Evolutionary conservation across 2,329 filamentous ascomycete species (phyloP).

Genomic region (Trichocomaceae sp.): DNA sequence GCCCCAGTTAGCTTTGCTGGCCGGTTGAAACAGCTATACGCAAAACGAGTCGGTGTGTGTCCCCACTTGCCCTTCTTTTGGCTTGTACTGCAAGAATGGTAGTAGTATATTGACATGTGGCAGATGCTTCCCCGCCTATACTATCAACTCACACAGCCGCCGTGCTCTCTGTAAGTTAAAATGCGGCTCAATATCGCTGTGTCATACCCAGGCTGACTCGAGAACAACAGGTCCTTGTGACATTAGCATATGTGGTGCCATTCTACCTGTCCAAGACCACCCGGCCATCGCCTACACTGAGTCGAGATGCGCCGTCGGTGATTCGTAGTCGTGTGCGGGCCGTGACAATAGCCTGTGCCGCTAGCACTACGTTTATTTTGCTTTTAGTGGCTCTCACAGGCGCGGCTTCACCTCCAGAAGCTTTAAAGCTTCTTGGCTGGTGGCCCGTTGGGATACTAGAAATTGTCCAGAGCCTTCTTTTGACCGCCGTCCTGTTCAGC

Average conservation of each 20-base stretch:
- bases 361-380: slow-evolving; percentile 62
- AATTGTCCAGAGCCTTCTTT: slow-evolving; percentile 55
- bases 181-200: neutral
- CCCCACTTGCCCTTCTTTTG: slow-evolving; percentile 2
- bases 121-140: slow-evolving; percentile 8
- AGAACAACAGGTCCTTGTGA: slow-evolving; percentile 61
- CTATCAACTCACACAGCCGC: slow-evolving; percentile 23
- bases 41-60: slow-evolving; percentile 25
- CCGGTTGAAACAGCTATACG: slow-evolving; percentile 28
- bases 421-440: slow-evolving; percentile 67
- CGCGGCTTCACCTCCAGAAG: slow-evolving; percentile 45
- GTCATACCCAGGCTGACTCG: slow-evolving; percentile 3
- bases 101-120: neutral
- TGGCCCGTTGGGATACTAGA: slow-evolving; percentile 68
- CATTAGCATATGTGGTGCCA: slow-evolving; percentile 80
- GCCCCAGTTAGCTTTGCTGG: slow-evolving; percentile 28
- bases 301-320: slow-evolving; percentile 80
- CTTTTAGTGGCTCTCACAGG: slow-evolving; percentile 54
- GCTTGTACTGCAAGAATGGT: neutral
- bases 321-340: slow-evolving; percentile 80
- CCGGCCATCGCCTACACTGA: slow-evolving; percentile 69
- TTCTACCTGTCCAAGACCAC: slow-evolving; percentile 79
- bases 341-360: slow-evolving; percentile 66
- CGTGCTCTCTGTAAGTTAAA: slow-evolving; percentile 33
- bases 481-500: slow-evolving; percentile 73